Evolutionary conservation across 1,139 yeast species (phyloP).

Genomic region (Lodderomyces oxycetoniae): DNA sequence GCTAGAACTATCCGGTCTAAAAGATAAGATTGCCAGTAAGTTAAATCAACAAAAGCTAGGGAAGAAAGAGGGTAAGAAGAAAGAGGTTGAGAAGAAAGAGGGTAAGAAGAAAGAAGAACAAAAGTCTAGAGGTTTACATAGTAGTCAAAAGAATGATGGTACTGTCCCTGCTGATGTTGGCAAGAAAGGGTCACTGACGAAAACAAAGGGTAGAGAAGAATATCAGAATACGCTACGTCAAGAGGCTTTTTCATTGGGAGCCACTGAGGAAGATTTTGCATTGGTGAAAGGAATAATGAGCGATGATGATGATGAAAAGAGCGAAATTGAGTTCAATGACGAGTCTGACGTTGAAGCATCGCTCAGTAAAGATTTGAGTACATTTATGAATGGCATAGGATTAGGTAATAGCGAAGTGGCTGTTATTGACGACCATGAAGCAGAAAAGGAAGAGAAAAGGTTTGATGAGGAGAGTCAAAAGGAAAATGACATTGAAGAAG

Average conservation of each 20-base stretch:
- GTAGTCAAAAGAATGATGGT: slow-evolving; percentile 7
- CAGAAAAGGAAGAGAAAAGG: slow-evolving; percentile 26
- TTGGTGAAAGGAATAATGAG: slow-evolving; percentile 48
- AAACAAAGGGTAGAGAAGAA: not conserved
- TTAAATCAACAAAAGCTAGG: slow-evolving; percentile 23
- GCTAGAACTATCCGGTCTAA: slow-evolving; percentile 48
- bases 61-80: slow-evolving; percentile 13
- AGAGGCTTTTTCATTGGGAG: slow-evolving; percentile 68
- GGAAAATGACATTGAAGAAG: slow-evolving; percentile 17
- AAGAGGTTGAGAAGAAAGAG: slow-evolving; percentile 19
- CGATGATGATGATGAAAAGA: slow-evolving; percentile 40
- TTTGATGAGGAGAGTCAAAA: slow-evolving; percentile 24
- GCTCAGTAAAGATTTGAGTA: slow-evolving; percentile 56
- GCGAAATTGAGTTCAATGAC: slow-evolving; percentile 59
- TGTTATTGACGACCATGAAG: slow-evolving; percentile 31
- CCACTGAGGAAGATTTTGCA: slow-evolving; percentile 60
- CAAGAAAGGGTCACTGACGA: slow-evolving; percentile 8
- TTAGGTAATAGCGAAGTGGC: slow-evolving; percentile 40
- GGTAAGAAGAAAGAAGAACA: slow-evolving; percentile 7
- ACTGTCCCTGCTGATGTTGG: slow-evolving; percentile 8
- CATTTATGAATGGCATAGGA: slow-evolving; percentile 68
- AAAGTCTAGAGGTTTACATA: not conserved
- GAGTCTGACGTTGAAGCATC: slow-evolving; percentile 35
- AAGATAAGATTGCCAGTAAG: slow-evolving; percentile 52
- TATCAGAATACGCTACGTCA: slow-evolving; percentile 49